Percentiles rank a stretch among this genome's conserved stretches.
These are phyloP conservation scores for Coelastrella sp. DNA, from an alignment of 139 green algal genomes.

Conservation along the genomic window DNA sequence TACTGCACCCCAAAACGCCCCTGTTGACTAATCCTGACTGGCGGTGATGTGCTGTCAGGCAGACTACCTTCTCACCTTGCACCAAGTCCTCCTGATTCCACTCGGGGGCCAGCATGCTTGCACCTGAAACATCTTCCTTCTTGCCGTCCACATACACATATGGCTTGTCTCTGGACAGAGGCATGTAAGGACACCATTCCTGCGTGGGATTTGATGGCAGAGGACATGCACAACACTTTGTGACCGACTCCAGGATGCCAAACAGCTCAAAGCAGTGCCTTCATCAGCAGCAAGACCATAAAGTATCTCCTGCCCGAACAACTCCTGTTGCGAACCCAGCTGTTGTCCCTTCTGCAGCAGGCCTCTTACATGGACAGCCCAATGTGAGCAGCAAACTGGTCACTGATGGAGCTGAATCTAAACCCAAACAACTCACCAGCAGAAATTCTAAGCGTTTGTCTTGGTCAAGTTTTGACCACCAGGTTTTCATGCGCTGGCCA, in stretches of 20 bases:
- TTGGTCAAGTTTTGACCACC: constrained; percentile 3
- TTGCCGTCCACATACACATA: constrained; percentile 26
- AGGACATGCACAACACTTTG: not conserved
- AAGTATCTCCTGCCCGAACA: no score
- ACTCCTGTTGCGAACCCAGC: no score
- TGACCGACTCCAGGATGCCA: not conserved
- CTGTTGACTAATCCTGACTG: not conserved
- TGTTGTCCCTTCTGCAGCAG: not conserved
- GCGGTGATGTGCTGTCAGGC: not conserved
- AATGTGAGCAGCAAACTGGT: not conserved
- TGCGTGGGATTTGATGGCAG: not conserved
- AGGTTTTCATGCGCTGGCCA: not conserved
- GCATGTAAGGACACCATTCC: constrained; percentile 44
- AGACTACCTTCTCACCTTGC: not conserved
- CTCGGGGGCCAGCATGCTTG: not conserved
- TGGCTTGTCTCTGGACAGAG: not conserved
- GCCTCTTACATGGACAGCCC: not conserved
- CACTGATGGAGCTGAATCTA: no score
- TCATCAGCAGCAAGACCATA: not conserved
- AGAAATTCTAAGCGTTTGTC: constrained; percentile 4
- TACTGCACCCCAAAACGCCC: no score
- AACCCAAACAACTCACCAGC: not conserved
- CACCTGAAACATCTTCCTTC: not conserved
- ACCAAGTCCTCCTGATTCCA: constrained; percentile 28
- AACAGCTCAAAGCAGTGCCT: not conserved